Evolutionary conservation across 345 rosid species (phyloP).

Genomic region (Camelina laxa): DNA sequence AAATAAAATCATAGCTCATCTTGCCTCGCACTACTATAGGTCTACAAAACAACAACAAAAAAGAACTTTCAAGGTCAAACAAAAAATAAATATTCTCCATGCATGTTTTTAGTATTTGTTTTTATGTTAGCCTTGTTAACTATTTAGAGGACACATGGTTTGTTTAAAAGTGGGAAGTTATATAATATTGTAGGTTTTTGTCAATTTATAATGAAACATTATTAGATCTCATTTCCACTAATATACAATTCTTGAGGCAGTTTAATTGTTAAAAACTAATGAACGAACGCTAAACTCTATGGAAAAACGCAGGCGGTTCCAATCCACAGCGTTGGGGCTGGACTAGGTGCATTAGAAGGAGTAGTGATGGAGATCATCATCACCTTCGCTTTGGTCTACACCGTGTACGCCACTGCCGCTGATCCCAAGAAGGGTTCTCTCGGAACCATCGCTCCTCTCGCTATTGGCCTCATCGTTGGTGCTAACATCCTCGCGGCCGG

Average conservation of each 20-base stretch:
- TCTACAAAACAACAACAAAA: not conserved
- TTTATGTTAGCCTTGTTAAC: slow-evolving; percentile 3
- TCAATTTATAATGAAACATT: slow-evolving; percentile 4
- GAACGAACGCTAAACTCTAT: slow-evolving; percentile 21
- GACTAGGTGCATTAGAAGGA: slow-evolving; percentile 79
- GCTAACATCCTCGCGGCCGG: slow-evolving; percentile 97
- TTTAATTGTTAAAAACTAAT: not conserved
- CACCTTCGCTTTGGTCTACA: slow-evolving; percentile 92
- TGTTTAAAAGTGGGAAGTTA: not conserved
- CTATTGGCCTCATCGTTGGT: slow-evolving; percentile 92
- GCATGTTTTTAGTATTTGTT: not conserved
- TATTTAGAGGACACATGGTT: not conserved
- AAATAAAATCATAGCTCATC: not conserved
- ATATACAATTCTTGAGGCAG: not conserved
- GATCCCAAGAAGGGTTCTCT: slow-evolving; percentile 94
- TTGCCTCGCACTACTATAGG: not conserved
- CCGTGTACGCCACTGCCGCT: slow-evolving; percentile 92
- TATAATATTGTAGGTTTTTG: not conserved
- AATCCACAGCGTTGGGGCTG: slow-evolving; percentile 74
- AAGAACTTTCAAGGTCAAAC: slow-evolving; percentile 4
- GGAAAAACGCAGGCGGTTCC: slow-evolving; percentile 64
- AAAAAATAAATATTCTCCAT: not conserved
- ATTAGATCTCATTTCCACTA: slow-evolving; percentile 12
- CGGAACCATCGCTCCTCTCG: slow-evolving; percentile 88
- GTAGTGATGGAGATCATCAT: slow-evolving; percentile 89